Base-by-base conservation (phyloP, 2,329 filamentous ascomycete species). In the Fusarium virguliforme region DNA sequence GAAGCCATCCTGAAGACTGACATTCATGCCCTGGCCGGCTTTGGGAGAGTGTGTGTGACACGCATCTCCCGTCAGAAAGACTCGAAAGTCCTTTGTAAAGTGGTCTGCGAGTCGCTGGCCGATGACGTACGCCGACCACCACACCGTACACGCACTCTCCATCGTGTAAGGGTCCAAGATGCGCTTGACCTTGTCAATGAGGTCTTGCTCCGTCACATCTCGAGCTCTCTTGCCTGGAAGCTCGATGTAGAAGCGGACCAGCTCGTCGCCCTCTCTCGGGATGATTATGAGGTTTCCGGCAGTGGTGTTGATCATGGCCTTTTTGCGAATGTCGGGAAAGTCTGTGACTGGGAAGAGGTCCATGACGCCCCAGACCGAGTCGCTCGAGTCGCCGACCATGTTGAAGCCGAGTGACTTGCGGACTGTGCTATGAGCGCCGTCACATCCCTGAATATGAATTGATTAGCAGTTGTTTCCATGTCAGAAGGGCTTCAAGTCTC, bases 11-110 rank as follows among this genome's bases (percentile, higher is more conserved):
- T 91, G 89, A 85, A 92, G 89, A 22, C 84, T 87, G 6, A 91
- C 87, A 71, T 93, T 92, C 90, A 92, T 92, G 12, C 90, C 90
- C 75, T 91, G 89, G 1, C 89, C 89, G 1, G 88, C 89, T 75
- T 91, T 91, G 3, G 89, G 89, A 8, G 74, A 76, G 70, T 87
- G 84, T 1, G 85, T 87, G 74, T 87, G 84, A 3, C 88, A 86
- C 1, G 89, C 90, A 76, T 92, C 91, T 3, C 90, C 91, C 0
- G 89, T 88, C 4, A 93, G 82, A 76, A 94, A 93, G n/a, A 94
- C 83, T 4, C 90, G 85, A 30, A 85, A 82, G 32, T 82, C 79
- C 22, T 82, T 82, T 43, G 84, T 85, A 77, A 90, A 91, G 55
- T 84, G 80, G 6, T 83, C 83, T 7, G 86, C 88, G 0, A 91